phyloP scores from a whole-genome alignment of 1,284 basidiomycete species.

The Fomitopsis pinicola region DNA sequence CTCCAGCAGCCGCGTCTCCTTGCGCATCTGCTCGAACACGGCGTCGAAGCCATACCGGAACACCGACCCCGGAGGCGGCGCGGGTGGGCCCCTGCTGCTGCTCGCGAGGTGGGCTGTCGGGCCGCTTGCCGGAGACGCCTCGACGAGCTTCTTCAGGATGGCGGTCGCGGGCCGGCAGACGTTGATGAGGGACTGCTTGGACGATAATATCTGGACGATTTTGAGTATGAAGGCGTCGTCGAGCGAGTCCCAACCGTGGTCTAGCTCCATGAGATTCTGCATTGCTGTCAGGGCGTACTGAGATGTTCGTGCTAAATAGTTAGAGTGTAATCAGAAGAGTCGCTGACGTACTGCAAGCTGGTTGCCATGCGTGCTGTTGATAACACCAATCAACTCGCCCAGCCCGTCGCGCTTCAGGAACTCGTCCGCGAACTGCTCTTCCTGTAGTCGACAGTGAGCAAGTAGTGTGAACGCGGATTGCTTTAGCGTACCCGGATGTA shows the following conservation, averaged over 20 bases:
- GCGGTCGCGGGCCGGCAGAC: conserved; percentile 96
- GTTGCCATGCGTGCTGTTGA: conserved; percentile 73
- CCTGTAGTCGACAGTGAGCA: conserved; percentile 39
- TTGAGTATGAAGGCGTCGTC: conserved; percentile 70
- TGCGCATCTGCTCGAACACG: conserved; percentile 80
- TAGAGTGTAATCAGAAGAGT: conserved; percentile 4
- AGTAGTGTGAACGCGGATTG: background rate
- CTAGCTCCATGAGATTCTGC: conserved; percentile 84
- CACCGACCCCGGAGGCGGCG: conserved; percentile 56
- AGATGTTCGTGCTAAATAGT: conserved; percentile 1
- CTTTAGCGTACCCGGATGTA: conserved; percentile 60
- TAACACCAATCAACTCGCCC: conserved; percentile 69
- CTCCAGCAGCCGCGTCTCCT: conserved; percentile 60
- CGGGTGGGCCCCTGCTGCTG: conserved; percentile 54
- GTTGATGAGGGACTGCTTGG: conserved; percentile 79
- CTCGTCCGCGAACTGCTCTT: conserved; percentile 84
- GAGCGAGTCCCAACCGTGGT: conserved; percentile 76
- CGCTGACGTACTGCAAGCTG: conserved; percentile 67
- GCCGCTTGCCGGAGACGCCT: conserved; percentile 68
- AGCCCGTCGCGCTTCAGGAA: conserved; percentile 82
- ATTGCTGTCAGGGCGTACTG: conserved; percentile 83
- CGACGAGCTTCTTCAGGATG: conserved; percentile 84
- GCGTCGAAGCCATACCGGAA: conserved; percentile 80
- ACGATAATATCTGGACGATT: conserved; percentile 80
- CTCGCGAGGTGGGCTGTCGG: conserved; percentile 53